Conservation (phyloP, 2,329 filamentous ascomycete species). For the Delphinella strobiligena region DNA sequence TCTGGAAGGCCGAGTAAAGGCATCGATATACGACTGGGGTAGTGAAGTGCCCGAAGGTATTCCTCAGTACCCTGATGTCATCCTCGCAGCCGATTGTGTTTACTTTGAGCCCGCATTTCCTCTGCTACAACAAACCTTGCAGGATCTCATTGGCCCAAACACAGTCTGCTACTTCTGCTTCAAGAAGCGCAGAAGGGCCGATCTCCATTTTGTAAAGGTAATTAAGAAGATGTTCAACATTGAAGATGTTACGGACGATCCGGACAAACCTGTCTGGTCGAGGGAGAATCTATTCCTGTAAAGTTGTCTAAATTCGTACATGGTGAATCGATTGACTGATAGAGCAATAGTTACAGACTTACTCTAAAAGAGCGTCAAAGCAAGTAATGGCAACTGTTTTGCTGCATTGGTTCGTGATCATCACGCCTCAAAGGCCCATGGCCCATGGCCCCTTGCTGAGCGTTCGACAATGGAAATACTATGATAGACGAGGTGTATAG, state of each 20-base stretch:
- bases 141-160: constrained; percentile 53
- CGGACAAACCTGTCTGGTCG: constrained; percentile 31
- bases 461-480: too few species aligned
- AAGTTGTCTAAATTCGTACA: too few species aligned
- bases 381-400: too few species aligned
- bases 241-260: constrained; percentile 35
- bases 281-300: constrained; percentile 40
- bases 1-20: constrained; percentile 49
- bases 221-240: constrained; percentile 38
- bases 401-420: too few species aligned
- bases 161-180: constrained; percentile 81
- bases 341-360: too few species aligned
- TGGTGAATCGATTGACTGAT: too few species aligned
- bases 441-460: too few species aligned
- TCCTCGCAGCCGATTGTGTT: constrained; percentile 92
- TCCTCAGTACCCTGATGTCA: constrained; percentile 56
- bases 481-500: too few species aligned
- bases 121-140: constrained; percentile 66
- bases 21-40: constrained; percentile 71
- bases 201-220: constrained; percentile 41
- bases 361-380: too few species aligned
- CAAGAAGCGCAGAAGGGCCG: constrained; percentile 74
- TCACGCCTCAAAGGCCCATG: too few species aligned
- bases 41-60: constrained; percentile 26
- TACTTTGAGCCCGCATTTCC: constrained; percentile 97